Evolutionary conservation across 345 rosid species (phyloP), one percentile per base, ranked within the genome.

Genomic region (Gossypium bickii): DNA sequence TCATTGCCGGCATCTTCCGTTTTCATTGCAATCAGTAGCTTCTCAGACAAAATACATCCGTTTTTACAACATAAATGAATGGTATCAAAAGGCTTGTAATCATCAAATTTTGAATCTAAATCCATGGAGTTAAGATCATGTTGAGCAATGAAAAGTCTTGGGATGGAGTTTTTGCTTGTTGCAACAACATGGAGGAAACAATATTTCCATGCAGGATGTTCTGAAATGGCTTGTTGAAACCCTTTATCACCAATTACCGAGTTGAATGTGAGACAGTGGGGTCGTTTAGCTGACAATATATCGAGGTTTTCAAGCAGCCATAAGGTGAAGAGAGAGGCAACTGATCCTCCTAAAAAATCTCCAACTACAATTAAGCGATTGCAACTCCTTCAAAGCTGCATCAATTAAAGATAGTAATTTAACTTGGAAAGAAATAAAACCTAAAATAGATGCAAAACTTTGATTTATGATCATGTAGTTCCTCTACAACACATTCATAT

Each of bases 241-340:
- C 72, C 59, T 51, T 69, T 49, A 41, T 69, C 60, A 5, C 72
- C 72, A 0, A 69, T 18, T 3, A 89, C 79, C 0, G 87, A 82
- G 9, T 95, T 93, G 63, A 87, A 93, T 0, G 98, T 91, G 79
- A 93, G 75, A 83, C 97, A 91, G 55, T 89, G 82, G 1, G 87
- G 91, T 11, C 29, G 83, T 63, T 67, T 78, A 11, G 17, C 20
- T 4, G 53, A 57, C 1, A 71, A 61, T 29, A 1, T 62, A 6
- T 79, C 17, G 47, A 87, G 69, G 25, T n/a, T 70, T 51, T 83
- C 85, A 6, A 90, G 83, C 78, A 91, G 80, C 89, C 87, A 84
- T 38, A 93, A 71, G 2, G 93, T 86, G 70, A 87, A 89, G 61
- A 93, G 92, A 65, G 87, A 85, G 43, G 95, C 98, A 25, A 91